Evolutionary conservation across 768 basidiomycete species (phyloP), one percentile per base, ranked within the genome.

Genomic region (Gyrodon lividus): DNA sequence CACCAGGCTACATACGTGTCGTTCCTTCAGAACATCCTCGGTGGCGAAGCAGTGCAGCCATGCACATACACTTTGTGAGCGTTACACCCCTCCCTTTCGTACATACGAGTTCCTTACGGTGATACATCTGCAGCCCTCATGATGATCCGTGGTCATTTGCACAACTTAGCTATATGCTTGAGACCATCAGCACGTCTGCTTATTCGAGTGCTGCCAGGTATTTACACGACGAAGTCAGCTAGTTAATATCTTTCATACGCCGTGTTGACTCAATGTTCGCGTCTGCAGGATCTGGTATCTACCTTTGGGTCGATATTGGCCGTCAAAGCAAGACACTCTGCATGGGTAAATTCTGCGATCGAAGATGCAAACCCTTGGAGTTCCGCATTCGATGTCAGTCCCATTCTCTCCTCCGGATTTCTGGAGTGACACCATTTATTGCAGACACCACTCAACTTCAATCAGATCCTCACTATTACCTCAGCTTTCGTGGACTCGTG

Each of bases 51-150:
- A 8, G 71, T 77, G 12, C 49, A 76, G 59, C 70, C 80, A 3
- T 89, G 87, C 72, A 65, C 72, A n/a, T 89, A 89, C 66, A 59
- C 59, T 38, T 85, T 87, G 81, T 82, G 52, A 42, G 78, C 69
- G 1, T 14, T 35, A n/a, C n/a, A n/a, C 9, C 17, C 7, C 2
- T 17, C 6, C 33, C 5, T 8, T 33, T 34, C 50, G 50, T 23
- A 16, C 38, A 28, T 35, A 4, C 5, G 22, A 17, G 52, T 5
- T 35, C 46, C 37, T 31, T 7, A 51, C 35, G 3, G 43, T 38
- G 40, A 44, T 24, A 14, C 13, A 39, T 26, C 22, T 12, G 48
- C 49, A 76, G 74, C 72, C 72, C 76, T 6, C 74, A 78, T 60
- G 71, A 70, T 30, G 74, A 77, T 49, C 69, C 77, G 19, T 58